phyloP scores from a whole-genome alignment of 2,329 filamentous ascomycete species.

The Hymenoscyphus scutula region DNA sequence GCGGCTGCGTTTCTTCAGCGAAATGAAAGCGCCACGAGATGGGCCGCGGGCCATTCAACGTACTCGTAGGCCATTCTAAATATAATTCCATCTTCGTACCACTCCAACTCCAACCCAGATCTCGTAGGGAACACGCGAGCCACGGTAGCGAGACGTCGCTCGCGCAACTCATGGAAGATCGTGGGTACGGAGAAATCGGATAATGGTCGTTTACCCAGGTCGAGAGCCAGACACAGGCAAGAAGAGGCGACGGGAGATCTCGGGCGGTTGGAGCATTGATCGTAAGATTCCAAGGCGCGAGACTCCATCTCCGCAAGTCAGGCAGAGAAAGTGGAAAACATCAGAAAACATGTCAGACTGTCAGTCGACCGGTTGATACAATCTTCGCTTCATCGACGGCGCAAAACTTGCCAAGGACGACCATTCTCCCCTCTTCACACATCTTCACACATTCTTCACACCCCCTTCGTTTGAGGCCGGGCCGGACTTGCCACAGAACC shows the following conservation, averaged over 20 bases:
- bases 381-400: neutral
- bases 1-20: neutral
- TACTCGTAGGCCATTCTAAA: too few relatives aligned
- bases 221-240: neutral
- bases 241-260: neutral
- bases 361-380: neutral
- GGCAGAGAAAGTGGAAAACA: neutral
- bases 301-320: neutral
- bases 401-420: neutral
- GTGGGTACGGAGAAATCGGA: neutral
- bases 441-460: too few relatives aligned
- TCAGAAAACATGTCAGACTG: neutral
- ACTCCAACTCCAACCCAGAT: conserved; percentile 1
- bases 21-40: conserved; percentile 1
- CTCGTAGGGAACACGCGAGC: neutral
- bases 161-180: neutral
- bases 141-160: neutral
- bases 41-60: neutral
- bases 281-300: neutral
- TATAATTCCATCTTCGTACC: neutral
- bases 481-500: too few relatives aligned
- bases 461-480: neutral
- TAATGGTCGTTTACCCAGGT: neutral
- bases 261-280: neutral
- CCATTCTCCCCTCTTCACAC: neutral